A percentile compares a stretch with the other conserved stretches of the same genome.
phyloP scores from a whole-genome alignment of 441 rosid genomes.

The Arabidopsis hybrid region DNA sequence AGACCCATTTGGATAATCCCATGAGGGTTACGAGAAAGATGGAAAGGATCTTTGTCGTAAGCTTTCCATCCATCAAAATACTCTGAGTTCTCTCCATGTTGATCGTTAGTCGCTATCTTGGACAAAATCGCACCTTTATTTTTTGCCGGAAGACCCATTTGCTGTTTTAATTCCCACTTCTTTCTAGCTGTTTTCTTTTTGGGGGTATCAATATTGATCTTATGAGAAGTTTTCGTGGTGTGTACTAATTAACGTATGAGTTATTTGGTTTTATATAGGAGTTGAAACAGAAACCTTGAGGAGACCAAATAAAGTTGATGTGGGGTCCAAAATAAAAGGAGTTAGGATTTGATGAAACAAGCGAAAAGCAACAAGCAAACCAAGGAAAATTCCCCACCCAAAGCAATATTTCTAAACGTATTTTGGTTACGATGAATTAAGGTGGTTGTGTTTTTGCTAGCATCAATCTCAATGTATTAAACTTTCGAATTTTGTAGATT shows the following conservation, averaged over 20 bases:
- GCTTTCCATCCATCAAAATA: slow-evolving; percentile 80
- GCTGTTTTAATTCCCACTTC: background rate
- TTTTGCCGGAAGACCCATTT: slow-evolving; percentile 25
- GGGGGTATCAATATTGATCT: slow-evolving; percentile 15
- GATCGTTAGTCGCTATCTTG: slow-evolving; percentile 50
- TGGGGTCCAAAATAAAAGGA: slow-evolving; percentile 21
- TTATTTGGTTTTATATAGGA: slow-evolving; percentile 31
- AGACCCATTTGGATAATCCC: slow-evolving; percentile 81
- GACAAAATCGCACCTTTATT: slow-evolving; percentile 50
- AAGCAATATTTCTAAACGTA: slow-evolving; percentile 9
- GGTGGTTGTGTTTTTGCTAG: background rate
- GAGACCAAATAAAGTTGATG: slow-evolving; percentile 36
- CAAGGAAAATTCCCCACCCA: slow-evolving; percentile 30
- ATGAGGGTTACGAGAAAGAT: slow-evolving; percentile 51
- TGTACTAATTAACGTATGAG: slow-evolving; percentile 7
- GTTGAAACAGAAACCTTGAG: slow-evolving; percentile 11
- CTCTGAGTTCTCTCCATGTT: slow-evolving; percentile 66
- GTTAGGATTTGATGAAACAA: slow-evolving; percentile 34
- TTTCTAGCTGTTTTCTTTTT: background rate
- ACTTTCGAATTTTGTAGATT: background rate
- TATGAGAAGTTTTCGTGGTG: slow-evolving; percentile 6
- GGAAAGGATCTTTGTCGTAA: slow-evolving; percentile 60
- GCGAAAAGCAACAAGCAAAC: slow-evolving; percentile 20
- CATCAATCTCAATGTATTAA: background rate
- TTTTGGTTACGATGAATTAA: background rate